Percentiles rank a stretch among this genome's conserved stretches.
These are phyloP conservation scores for Tuber indicum DNA, from an alignment of 495 filamentous ascomycete genomes.

Conservation along the genomic window DNA sequence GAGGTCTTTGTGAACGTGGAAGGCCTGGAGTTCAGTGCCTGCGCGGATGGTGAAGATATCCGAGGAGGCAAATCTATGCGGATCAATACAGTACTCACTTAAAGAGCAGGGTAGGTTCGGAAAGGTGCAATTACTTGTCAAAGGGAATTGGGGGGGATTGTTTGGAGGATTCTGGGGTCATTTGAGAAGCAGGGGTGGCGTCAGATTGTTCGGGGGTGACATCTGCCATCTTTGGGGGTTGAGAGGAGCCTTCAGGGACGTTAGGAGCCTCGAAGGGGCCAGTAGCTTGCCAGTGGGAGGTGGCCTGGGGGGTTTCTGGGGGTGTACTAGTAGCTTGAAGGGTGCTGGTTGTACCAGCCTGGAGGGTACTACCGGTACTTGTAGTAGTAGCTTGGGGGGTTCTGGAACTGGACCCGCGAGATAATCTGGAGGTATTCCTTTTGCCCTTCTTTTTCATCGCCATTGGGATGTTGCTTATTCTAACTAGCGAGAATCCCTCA, in stretches of 20 bases:
- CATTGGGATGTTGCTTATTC: background rate
- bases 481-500: background rate
- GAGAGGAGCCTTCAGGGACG: background rate
- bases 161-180: background rate
- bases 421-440: background rate
- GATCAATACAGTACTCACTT: background rate
- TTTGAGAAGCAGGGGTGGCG: no score
- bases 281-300: background rate
- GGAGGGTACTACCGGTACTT: no score
- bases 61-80: conserved; percentile 14
- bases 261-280: background rate
- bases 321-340: background rate
- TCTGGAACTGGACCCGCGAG: background rate
- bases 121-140: background rate
- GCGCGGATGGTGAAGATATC: conserved; percentile 19
- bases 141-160: background rate
- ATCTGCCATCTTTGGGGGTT: no score
- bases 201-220: no score
- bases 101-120: background rate
- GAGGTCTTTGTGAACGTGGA: conserved; percentile 20
- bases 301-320: background rate
- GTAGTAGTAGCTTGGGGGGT: no score
- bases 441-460: no score
- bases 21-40: conserved; percentile 11
- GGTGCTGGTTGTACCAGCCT: no score